Evolutionary conservation across 2,329 filamentous ascomycete genomes (phyloP), one percentile per base, ranked within the genome.

Genomic region (Alternaria viburni): DNA sequence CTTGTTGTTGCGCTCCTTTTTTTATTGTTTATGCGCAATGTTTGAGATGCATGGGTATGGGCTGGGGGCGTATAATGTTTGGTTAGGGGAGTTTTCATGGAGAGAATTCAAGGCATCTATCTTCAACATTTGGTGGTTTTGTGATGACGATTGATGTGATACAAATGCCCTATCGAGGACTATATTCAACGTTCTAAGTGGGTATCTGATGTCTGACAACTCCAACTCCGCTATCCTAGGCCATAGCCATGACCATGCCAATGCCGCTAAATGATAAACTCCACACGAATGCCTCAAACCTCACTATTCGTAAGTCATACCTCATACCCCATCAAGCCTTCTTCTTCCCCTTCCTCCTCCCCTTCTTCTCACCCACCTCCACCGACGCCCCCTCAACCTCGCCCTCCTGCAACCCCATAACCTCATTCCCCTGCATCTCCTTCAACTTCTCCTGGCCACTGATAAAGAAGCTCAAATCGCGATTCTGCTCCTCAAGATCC

Each of bases 381-480:
- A 79, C 56, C 11, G 64, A 74, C 11, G 68, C 78, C 45, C 71
- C 75, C 52, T 82, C 80, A n/a, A 90, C 85, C 57, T 87, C 92
- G 0, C 91, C 92, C 55, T 90, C 91, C 68, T 75, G 56, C 36
- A 80, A 15, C 15, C 90, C 88, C 41, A 96, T 79, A 78, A 95
- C 92, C n/a, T 91, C 91, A 61, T 87, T 89, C 69, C 86, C 86
- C 26, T 86, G 86, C 80, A 93, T 81, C 78, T 90, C 87, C 81
- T 87, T 90, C 71, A 97, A 80, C 80, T 93, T 95, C 80, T 96
- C 89, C 79, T 91, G 89, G 0, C 92, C 91, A 19, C 89, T 92
- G 63, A 97, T 95, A 74, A 95, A 97, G 86, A 97, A 94, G 54
- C 86, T 89, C 76, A 97, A 77, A 77, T 97, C 95, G 13, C 91